phyloP scores from a whole-genome alignment of 1,284 basidiomycete genomes.

The Ganoderma lingzhi region DNA sequence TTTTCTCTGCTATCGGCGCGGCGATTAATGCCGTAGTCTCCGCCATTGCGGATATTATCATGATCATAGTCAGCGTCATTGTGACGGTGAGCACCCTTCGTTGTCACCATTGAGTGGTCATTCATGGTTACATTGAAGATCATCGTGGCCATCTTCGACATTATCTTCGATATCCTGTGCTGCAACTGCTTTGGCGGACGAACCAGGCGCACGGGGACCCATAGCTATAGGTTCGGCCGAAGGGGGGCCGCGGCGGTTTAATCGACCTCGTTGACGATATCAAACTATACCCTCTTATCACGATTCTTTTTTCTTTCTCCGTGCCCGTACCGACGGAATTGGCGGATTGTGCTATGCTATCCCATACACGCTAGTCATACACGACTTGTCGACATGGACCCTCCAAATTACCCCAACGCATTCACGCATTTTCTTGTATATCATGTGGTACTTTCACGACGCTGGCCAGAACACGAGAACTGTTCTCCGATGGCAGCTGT shows the following conservation, averaged over 20 bases:
- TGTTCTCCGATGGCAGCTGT: neutral
- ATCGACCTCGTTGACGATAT: neutral
- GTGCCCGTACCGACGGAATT: neutral
- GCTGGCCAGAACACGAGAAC: neutral
- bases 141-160: slow-evolving; percentile 68
- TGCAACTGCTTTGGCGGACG: slow-evolving; percentile 59
- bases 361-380: neutral
- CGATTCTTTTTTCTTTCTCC: neutral
- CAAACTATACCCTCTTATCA: neutral
- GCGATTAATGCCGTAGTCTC: slow-evolving; percentile 64
- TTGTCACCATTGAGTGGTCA: neutral
- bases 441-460: neutral
- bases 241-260: slow-evolving; percentile 21
- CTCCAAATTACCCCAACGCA: neutral
- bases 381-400: neutral
- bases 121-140: slow-evolving; percentile 45
- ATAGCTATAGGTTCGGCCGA: slow-evolving; percentile 37
- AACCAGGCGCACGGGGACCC: slow-evolving; percentile 44
- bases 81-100: slow-evolving; percentile 52
- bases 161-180: slow-evolving; percentile 68
- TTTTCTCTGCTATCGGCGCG: slow-evolving; percentile 66
- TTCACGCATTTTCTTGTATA: neutral
- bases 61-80: slow-evolving; percentile 65
- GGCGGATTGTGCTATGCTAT: neutral
- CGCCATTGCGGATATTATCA: slow-evolving; percentile 63